Evolutionary conservation across 345 rosid genomes (phyloP), one percentile per base, ranked within the genome.

Genomic region (Sapria himalayana): DNA sequence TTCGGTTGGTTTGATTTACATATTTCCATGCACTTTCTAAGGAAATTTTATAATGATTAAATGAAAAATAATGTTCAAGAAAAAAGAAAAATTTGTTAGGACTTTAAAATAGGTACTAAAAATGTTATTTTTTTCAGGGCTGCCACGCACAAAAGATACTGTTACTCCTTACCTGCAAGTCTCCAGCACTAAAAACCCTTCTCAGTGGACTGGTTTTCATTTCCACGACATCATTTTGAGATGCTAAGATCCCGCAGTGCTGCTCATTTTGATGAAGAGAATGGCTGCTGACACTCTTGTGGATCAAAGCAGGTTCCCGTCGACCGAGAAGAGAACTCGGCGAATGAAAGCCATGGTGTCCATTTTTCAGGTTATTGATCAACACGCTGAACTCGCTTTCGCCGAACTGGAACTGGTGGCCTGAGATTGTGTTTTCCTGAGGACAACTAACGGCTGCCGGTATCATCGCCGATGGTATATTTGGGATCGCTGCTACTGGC

Each of bases 181-280:
- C 98, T 38, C 82, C 91, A 19, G 91, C 63, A 59, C 93, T 81
- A 45, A 55, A 78, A 42, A 71, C 91, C 66, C 82, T 73, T 48
- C 82, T 65, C 3, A 69, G 80, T n/a, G 74, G 67, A 50, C 71
- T 59, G 2, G 20, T 24, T 15, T 68, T 78, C 35, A 58, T 16
- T 45, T 73, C 95, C 13, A 56, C 7, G 25, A 60, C 48, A 24
- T 51, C 42, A 40, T 52, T 70, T 8, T 49, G 62, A 40, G 55
- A 46, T 27, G 60, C 49, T 4, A 42, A 33, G 25, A 59, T 70
- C 37, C 41, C 61, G 57, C 51, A 58, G 22, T 39, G 58, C 39
- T 54, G 29, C 27, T 65, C 72, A 34, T 61, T 65, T 46, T 50
- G 59, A 25, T 57, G 61, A 17, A 69, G 61, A 14, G 71, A 61